These are phyloP conservation scores for Thymus quinquecostatus DNA, from an alignment of 257 asterid species.

Conservation along the genomic window DNA sequence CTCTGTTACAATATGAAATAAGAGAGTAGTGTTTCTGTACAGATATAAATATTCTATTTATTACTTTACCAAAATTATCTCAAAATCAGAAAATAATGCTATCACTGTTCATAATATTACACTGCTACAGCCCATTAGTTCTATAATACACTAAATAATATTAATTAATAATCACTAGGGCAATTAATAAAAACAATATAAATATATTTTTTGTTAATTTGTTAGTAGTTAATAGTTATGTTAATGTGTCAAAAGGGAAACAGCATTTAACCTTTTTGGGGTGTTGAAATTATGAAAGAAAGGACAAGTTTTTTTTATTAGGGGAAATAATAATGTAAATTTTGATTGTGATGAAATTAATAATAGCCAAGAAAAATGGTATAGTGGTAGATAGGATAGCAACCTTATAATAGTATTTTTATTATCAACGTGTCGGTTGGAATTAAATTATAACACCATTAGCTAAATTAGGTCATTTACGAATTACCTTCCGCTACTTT, in stretches of 20 bases:
- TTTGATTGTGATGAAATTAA: background rate
- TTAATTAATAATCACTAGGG: constrained; percentile 5
- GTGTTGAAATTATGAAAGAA: constrained; percentile 4
- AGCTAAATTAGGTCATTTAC: background rate
- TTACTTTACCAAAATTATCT: constrained; percentile 26
- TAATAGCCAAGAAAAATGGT: constrained; percentile 2
- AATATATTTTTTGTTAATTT: background rate
- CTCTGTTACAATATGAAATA: constrained; percentile 23
- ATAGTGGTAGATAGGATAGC: background rate
- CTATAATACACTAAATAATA: constrained; percentile 26
- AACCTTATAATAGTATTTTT: background rate
- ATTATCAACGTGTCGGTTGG: background rate
- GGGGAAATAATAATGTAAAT: background rate
- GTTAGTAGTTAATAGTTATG: background rate
- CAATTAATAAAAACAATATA: background rate
- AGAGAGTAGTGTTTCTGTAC: constrained; percentile 32
- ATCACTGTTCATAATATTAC: constrained; percentile 17
- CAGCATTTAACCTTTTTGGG: background rate
- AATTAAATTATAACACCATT: background rate
- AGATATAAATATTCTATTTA: constrained; percentile 33
- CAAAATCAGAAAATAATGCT: constrained; percentile 26
- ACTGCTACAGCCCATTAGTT: constrained; percentile 11
- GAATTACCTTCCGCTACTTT: background rate
- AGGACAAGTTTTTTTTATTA: background rate
- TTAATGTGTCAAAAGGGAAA: constrained; percentile 21